Conservation (phyloP, 2,329 filamentous ascomycete species). For the Harringtonia aguacate region DNA sequence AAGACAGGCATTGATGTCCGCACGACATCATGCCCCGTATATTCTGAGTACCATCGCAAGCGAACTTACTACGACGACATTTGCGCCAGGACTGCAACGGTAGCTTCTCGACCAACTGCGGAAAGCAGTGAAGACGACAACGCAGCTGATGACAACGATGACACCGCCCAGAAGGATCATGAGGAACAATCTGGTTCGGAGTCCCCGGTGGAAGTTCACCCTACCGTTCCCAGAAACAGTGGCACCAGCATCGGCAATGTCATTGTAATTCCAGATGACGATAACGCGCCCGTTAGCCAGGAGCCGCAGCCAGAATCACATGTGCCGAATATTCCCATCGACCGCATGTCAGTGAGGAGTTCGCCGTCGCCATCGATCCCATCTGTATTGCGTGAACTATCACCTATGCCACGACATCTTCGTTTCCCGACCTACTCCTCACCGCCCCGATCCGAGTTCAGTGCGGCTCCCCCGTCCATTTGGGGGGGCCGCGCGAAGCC, state of each 20-base stretch:
- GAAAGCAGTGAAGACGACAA: no score
- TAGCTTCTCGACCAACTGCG: no score
- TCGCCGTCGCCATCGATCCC: slow-evolving; percentile 6
- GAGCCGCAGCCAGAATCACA: no score
- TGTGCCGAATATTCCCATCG: no score
- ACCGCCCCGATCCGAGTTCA: slow-evolving; percentile 3
- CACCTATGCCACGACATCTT: background rate
- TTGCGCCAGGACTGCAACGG: background rate
- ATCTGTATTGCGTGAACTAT: background rate
- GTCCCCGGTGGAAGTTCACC: no score
- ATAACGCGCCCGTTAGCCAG: no score
- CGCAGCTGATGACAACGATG: no score
- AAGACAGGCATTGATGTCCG: slow-evolving; percentile 3
- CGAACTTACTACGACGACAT: background rate
- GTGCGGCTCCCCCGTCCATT: slow-evolving; percentile 1
- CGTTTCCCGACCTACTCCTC: slow-evolving; percentile 1
- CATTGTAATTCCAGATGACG: no score
- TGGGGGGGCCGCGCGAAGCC: slow-evolving; percentile 10
- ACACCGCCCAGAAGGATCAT: no score
- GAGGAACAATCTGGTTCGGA: no score
- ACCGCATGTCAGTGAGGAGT: slow-evolving; percentile 5
- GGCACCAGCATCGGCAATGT: no score
- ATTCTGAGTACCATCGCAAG: background rate
- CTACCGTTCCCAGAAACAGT: no score
- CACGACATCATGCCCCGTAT: background rate